Evolutionary conservation across 1,284 basidiomycete genomes (phyloP).

Genomic region (Stygiomarasmius scandens): DNA sequence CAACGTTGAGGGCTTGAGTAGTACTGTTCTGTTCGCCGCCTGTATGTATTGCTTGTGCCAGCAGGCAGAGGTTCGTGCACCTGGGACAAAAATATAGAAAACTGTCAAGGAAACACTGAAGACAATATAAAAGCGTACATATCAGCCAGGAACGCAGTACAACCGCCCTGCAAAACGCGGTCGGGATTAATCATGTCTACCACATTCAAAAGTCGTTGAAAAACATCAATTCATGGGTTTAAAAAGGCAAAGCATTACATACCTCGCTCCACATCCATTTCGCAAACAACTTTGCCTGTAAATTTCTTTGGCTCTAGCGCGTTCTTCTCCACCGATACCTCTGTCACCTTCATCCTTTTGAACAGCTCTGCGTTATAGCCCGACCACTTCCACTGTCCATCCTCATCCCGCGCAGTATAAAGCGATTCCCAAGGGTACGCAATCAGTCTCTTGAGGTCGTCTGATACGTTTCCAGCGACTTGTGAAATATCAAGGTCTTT

Average conservation of each 20-base stretch:
- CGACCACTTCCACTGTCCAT: not conserved
- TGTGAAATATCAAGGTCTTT: not conserved
- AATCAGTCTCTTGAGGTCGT: conserved; percentile 5
- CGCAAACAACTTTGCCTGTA: conserved; percentile 45
- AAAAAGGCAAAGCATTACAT: conserved; percentile 6
- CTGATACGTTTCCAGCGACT: conserved; percentile 8
- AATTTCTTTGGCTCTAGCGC: conserved; percentile 35
- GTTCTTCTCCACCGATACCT: conserved; percentile 42
- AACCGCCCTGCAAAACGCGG: conserved; percentile 49
- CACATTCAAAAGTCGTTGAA: not conserved
- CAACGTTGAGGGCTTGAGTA: conserved; percentile 41
- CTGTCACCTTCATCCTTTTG: conserved; percentile 31
- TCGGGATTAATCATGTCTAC: conserved; percentile 51
- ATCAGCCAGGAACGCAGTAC: conserved; percentile 48
- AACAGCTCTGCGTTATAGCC: conserved; percentile 4
- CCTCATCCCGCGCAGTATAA: not conserved
- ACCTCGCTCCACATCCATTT: conserved; percentile 51
- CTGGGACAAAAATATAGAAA: conserved; percentile 20
- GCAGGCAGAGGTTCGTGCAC: conserved; percentile 34
- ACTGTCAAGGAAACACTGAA: not conserved
- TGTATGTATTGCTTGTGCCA: conserved; percentile 27
- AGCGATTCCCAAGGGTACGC: not conserved
- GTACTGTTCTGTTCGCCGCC: conserved; percentile 33
- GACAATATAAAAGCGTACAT: conserved; percentile 33
- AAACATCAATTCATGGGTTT: not conserved